Evolutionary conservation across 2,329 filamentous ascomycete species (phyloP).

Genomic region (Penicillium hordei): DNA sequence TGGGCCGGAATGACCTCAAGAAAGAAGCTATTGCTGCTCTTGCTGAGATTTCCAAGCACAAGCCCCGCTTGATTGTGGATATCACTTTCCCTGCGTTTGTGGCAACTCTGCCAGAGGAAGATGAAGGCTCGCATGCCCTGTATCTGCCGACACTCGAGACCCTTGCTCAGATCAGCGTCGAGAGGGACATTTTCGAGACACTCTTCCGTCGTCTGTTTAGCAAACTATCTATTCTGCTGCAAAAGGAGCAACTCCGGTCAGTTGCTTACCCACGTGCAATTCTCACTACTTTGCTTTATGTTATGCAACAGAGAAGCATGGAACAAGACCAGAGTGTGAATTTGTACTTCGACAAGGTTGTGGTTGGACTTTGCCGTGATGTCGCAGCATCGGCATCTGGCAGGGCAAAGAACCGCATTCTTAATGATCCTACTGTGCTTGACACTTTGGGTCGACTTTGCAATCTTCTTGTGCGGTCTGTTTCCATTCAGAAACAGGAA

Average conservation of each 20-base stretch:
- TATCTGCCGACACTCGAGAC: slow-evolving; percentile 62
- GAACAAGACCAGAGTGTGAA: slow-evolving; percentile 45
- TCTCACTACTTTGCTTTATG: slow-evolving; percentile 61
- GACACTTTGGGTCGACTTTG: slow-evolving; percentile 62
- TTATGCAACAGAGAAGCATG: slow-evolving; percentile 55
- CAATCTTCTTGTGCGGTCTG: slow-evolving; percentile 58
- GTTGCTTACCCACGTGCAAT: slow-evolving; percentile 59
- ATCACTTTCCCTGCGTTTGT: slow-evolving; percentile 67
- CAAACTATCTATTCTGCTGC: slow-evolving; percentile 59
- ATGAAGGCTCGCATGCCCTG: slow-evolving; percentile 45
- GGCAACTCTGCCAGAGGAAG: slow-evolving; percentile 61
- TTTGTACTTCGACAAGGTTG: slow-evolving; percentile 53
- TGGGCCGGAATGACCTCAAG: slow-evolving; percentile 58
- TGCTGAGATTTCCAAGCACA: slow-evolving; percentile 61
- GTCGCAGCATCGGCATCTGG: slow-evolving; percentile 40
- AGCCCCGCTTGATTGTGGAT: slow-evolving; percentile 62
- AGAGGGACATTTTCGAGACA: slow-evolving; percentile 63
- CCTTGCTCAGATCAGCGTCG: slow-evolving; percentile 63
- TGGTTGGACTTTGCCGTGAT: slow-evolving; percentile 44
- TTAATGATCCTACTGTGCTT: slow-evolving; percentile 54
- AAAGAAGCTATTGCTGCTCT: slow-evolving; percentile 59
- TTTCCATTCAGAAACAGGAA: slow-evolving; percentile 54
- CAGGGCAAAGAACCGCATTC: slow-evolving; percentile 35
- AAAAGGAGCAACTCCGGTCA: slow-evolving; percentile 48
- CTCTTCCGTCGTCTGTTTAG: slow-evolving; percentile 63